Conservation (phyloP, 148 eudicot species). For the Amaranthus hypochondriacus region DNA sequence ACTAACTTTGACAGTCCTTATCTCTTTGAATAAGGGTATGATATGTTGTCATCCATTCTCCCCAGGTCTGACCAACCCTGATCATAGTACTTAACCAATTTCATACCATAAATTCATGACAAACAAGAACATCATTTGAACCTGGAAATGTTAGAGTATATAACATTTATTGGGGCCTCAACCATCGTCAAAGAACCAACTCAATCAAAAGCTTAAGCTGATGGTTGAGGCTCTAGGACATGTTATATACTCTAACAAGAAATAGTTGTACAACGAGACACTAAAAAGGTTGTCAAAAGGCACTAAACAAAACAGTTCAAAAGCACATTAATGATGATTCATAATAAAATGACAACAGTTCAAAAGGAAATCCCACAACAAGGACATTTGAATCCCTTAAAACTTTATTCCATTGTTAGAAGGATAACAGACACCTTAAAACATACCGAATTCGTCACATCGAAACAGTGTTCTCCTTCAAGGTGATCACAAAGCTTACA, state of each 20-base stretch:
- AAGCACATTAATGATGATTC: background rate
- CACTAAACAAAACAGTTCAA: background rate
- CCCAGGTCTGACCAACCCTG: too few relatives aligned
- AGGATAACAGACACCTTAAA: too few relatives aligned
- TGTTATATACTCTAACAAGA: too few relatives aligned
- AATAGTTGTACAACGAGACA: background rate
- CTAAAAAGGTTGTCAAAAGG: background rate
- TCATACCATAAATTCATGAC: background rate
- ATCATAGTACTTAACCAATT: too few relatives aligned
- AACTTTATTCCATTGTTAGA: background rate
- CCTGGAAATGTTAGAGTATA: background rate
- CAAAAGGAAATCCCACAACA: background rate
- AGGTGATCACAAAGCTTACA: constrained; percentile 61
- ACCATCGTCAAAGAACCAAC: too few relatives aligned
- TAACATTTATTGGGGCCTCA: too few relatives aligned
- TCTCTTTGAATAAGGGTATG: too few relatives aligned
- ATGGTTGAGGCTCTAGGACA: too few relatives aligned
- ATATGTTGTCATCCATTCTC: too few relatives aligned
- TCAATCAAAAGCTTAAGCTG: too few relatives aligned
- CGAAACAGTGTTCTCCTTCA: constrained; percentile 89
- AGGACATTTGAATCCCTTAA: background rate
- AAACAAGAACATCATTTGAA: background rate
- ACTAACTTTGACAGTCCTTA: too few relatives aligned
- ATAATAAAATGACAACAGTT: background rate
- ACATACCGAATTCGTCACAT: constrained; percentile 73